phyloP scores from a whole-genome alignment of 768 basidiomycete genomes.

The Boletus sensibilis region DNA sequence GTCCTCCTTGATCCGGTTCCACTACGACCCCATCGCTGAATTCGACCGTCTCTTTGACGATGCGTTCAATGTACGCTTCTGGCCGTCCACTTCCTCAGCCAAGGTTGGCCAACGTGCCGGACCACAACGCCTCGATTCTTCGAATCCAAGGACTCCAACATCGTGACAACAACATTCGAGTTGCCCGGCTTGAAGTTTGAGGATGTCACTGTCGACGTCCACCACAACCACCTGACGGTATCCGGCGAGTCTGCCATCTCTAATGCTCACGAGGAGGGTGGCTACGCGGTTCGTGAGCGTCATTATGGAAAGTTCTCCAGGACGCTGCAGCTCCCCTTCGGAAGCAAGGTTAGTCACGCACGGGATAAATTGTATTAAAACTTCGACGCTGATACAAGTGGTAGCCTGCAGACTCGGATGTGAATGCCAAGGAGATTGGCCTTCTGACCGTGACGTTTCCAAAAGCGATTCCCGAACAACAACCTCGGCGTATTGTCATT shows the following conservation, averaged over 20 bases:
- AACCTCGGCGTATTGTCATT: conserved; percentile 39
- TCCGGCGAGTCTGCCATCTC: conserved; percentile 44
- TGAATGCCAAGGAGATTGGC: conserved; percentile 45
- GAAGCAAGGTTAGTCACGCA: conserved; percentile 37
- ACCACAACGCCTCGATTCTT: neutral
- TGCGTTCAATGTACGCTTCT: conserved; percentile 6
- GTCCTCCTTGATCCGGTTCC: conserved; percentile 5
- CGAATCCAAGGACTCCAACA: conserved; percentile 35
- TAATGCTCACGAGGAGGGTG: conserved; percentile 36
- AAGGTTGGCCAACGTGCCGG: neutral
- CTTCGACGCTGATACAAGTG: neutral
- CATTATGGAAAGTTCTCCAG: conserved; percentile 44
- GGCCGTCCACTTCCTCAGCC: neutral
- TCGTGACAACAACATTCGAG: conserved; percentile 51
- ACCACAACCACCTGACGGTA: conserved; percentile 43
- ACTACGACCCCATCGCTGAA: neutral
- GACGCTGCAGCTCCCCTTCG: conserved; percentile 43
- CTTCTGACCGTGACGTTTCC: conserved; percentile 48
- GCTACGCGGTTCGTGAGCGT: conserved; percentile 45
- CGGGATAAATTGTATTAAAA: too few relatives aligned
- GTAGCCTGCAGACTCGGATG: conserved; percentile 42
- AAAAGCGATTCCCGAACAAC: conserved; percentile 37
- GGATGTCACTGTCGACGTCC: conserved; percentile 44
- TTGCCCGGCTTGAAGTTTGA: conserved; percentile 51
- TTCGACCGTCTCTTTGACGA: conserved; percentile 4